Conservation (phyloP, 345 rosid genomes). For the Aethionema arabicum region DNA sequence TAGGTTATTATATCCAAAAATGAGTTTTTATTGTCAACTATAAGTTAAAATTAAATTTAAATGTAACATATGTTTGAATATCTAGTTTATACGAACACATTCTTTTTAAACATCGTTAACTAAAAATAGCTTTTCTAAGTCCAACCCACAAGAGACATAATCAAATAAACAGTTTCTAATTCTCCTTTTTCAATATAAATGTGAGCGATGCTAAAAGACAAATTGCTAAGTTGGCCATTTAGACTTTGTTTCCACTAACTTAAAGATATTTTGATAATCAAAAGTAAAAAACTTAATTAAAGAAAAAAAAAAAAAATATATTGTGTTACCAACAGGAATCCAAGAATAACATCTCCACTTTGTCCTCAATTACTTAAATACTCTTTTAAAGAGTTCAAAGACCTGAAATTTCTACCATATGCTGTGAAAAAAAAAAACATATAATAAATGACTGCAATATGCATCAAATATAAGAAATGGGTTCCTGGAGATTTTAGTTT, state of each 20-base stretch:
- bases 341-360: constrained; percentile 2
- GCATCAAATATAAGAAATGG: no score
- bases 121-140: no score
- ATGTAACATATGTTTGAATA: no score
- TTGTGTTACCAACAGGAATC: background rate
- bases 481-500: no score
- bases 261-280: background rate
- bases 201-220: background rate
- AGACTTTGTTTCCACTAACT: constrained; percentile 14
- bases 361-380: background rate
- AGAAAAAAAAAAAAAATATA: background rate
- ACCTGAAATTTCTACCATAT: background rate
- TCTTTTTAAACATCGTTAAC: no score
- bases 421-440: background rate
- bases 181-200: background rate
- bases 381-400: background rate
- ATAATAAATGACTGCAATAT: background rate
- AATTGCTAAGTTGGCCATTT: background rate
- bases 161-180: background rate
- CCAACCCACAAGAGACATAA: background rate
- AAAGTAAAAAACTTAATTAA: background rate
- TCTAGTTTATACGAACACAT: no score
- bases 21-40: no score
- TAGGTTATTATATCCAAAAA: no score
- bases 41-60: no score